Conservation (phyloP, 2,329 filamentous ascomycete genomes). For the Neonectria sp. region DNA sequence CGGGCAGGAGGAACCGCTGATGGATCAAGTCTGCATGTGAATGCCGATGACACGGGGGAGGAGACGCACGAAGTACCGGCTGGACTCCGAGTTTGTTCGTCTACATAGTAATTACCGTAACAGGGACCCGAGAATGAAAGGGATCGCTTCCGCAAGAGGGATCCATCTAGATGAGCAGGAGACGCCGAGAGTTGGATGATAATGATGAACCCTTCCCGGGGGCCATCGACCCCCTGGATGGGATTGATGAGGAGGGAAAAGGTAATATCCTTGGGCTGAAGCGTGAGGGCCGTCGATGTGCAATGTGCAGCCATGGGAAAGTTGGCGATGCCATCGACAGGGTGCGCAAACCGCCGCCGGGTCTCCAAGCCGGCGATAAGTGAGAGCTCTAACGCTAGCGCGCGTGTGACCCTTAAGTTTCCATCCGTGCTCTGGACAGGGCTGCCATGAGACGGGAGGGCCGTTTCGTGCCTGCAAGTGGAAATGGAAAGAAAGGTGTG, state of each 20-base stretch:
- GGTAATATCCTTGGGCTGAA: constrained; percentile 48
- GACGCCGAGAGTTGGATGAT: constrained; percentile 14
- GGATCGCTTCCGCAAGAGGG: constrained; percentile 19
- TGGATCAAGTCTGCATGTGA: background rate
- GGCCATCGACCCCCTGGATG: constrained; percentile 37
- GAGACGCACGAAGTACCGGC: background rate
- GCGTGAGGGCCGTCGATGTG: constrained; percentile 39
- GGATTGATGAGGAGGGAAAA: constrained; percentile 1
- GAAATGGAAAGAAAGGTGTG: background rate
- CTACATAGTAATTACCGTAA: too few species aligned
- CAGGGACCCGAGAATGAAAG: constrained; percentile 4
- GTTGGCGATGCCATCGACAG: constrained; percentile 27
- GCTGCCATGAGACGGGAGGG: background rate
- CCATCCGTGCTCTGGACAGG: constrained; percentile 24
- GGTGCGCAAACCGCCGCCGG: constrained; percentile 14
- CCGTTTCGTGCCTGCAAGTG: background rate
- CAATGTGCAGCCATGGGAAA: constrained; percentile 15
- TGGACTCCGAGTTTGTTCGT: too few species aligned
- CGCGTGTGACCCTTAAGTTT: constrained; percentile 9
- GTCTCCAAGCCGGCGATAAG: constrained; percentile 6
- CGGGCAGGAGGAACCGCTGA: background rate
- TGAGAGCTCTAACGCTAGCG: constrained; percentile 24
- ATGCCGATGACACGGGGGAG: constrained; percentile 1
- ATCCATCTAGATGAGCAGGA: constrained; percentile 13
- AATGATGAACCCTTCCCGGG: constrained; percentile 27